phyloP scores from a whole-genome alignment of 2,329 filamentous ascomycete species.

The Magnaporthiopsis rhizophila region DNA sequence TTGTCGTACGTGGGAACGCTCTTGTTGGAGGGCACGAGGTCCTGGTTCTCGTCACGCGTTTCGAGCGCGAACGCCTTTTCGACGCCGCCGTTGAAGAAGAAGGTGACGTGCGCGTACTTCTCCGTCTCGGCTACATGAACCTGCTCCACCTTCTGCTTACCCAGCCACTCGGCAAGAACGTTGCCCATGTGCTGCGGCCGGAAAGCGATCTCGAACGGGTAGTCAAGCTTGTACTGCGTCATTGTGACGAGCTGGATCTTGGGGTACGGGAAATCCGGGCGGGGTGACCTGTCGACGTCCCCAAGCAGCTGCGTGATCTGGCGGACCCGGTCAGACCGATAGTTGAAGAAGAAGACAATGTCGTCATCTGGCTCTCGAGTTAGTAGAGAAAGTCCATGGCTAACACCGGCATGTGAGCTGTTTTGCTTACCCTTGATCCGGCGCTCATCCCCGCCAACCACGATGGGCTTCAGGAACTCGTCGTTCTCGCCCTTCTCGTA shows the following conservation, averaged over 20 bases:
- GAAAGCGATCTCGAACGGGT: constrained; percentile 87
- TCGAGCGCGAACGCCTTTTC: constrained; percentile 94
- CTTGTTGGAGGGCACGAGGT: constrained; percentile 81
- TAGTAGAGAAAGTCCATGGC: neutral
- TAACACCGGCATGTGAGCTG: neutral
- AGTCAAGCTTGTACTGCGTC: constrained; percentile 97
- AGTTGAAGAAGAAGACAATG: constrained; percentile 99
- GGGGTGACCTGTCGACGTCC: constrained; percentile 82
- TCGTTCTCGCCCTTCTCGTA: constrained; percentile 87
- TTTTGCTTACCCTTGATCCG: constrained; percentile 66
- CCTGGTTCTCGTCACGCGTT: constrained; percentile 72
- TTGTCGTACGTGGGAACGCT: constrained; percentile 87
- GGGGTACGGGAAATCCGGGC: constrained; percentile 87
- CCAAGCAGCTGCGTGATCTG: constrained; percentile 94
- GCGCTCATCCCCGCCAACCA: constrained; percentile 77
- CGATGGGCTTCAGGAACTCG: constrained; percentile 97
- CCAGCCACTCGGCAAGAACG: constrained; percentile 94
- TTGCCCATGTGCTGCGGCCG: constrained; percentile 94
- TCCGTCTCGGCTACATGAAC: constrained; percentile 97
- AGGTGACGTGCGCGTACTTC: constrained; percentile 98
- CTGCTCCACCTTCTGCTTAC: constrained; percentile 82
- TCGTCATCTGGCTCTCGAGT: constrained; percentile 60
- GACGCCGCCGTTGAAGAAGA: constrained; percentile 99
- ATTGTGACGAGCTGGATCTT: constrained; percentile 91
- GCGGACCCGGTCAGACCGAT: constrained; percentile 93